Evolutionary conservation across 2,329 filamentous ascomycete genomes (phyloP).

Genomic region (Cercospora citrullina): DNA sequence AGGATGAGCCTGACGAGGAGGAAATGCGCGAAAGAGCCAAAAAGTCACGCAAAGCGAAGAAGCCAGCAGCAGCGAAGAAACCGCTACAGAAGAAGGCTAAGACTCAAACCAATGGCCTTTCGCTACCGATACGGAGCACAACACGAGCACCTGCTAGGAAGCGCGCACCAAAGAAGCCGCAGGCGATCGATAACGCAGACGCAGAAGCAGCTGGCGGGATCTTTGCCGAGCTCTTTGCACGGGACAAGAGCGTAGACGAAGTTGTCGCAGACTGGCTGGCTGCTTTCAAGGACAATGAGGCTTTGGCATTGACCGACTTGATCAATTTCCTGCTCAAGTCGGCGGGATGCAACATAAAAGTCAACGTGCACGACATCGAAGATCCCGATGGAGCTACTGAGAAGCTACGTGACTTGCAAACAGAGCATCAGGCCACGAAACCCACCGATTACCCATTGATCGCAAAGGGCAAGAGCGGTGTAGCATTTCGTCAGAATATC

Average conservation of each 20-base stretch:
- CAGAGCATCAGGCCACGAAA: constrained; percentile 76
- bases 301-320: constrained; percentile 57
- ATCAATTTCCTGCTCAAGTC: constrained; percentile 65
- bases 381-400: constrained; percentile 85
- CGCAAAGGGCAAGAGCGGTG: constrained; percentile 70
- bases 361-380: constrained; percentile 79
- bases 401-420: constrained; percentile 79
- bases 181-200: constrained; percentile 53
- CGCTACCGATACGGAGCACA: constrained; percentile 57
- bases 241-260: constrained; percentile 55
- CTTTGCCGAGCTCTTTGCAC: constrained; percentile 62
- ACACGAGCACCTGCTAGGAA: constrained; percentile 44
- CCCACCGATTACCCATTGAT: constrained; percentile 85
- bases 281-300: constrained; percentile 57
- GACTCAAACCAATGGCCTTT: constrained; percentile 55
- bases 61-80: constrained; percentile 36
- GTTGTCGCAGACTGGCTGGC: constrained; percentile 60
- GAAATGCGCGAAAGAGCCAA: constrained; percentile 45
- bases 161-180: constrained; percentile 52
- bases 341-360: constrained; percentile 76
- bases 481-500: constrained; percentile 75
- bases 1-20: constrained; percentile 51
- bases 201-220: constrained; percentile 57
- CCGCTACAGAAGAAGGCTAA: constrained; percentile 53
- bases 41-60: constrained; percentile 28